These are phyloP conservation scores for Pleurotus cornucopiae DNA, from an alignment of 768 basidiomycete genomes.

Conservation along the genomic window DNA sequence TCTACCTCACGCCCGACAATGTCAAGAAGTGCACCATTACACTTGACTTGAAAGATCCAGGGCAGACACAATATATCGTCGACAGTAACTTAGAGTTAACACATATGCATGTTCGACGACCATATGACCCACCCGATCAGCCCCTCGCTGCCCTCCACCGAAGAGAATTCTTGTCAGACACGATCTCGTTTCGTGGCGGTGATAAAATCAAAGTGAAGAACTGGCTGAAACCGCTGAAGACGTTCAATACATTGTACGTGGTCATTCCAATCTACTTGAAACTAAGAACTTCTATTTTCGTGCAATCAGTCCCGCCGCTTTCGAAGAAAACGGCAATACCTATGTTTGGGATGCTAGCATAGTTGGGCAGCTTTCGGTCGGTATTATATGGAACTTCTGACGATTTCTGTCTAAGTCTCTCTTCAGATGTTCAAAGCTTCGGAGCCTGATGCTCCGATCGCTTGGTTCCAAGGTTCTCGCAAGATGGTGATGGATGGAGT, in stretches of 20 bases:
- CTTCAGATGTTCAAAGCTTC: neutral
- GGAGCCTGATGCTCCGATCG: slow-evolving; percentile 14
- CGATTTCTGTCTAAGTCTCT: neutral
- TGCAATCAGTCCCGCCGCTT: slow-evolving; percentile 18
- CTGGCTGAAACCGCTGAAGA: slow-evolving; percentile 18
- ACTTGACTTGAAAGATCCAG: neutral
- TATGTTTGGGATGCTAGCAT: slow-evolving; percentile 19
- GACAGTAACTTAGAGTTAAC: neutral
- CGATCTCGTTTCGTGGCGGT: slow-evolving; percentile 17
- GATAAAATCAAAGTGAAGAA: slow-evolving; percentile 15
- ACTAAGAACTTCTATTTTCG: neutral
- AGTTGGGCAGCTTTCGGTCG: slow-evolving; percentile 18
- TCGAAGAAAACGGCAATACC: slow-evolving; percentile 14
- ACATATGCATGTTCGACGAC: slow-evolving; percentile 1
- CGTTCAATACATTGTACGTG: slow-evolving; percentile 16
- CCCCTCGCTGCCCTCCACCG: slow-evolving; percentile 16
- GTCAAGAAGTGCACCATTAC: slow-evolving; percentile 11
- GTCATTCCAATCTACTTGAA: neutral
- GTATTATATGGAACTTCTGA: neutral
- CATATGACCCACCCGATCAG: neutral
- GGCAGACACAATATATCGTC: slow-evolving; percentile 1
- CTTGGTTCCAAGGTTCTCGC: slow-evolving; percentile 21
- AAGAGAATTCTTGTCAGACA: slow-evolving; percentile 18
- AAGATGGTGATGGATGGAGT: slow-evolving; percentile 9
- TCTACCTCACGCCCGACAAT: slow-evolving; percentile 11